Evolutionary conservation across 2,329 filamentous ascomycete species (phyloP).

Genomic region (Pseudogymnoascus sp.): DNA sequence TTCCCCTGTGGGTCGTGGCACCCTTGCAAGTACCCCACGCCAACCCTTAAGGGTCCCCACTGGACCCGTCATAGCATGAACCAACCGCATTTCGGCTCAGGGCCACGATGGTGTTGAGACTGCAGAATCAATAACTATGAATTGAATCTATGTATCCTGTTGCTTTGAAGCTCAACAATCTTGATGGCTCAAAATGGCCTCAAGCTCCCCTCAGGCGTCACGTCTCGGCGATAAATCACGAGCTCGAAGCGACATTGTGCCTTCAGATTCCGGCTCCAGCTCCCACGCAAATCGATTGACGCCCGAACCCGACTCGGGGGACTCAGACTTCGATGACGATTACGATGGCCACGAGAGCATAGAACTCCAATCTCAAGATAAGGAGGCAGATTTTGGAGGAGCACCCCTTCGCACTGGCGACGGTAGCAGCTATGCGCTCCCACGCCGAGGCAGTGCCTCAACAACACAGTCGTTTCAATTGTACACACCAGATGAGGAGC

Average conservation of each 20-base stretch:
- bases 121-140: not conserved
- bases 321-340: constrained; percentile 17
- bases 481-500: constrained; percentile 64
- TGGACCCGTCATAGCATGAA: not conserved
- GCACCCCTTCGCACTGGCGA: not conserved
- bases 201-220: not conserved
- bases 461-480: constrained; percentile 40
- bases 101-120: not conserved
- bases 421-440: not conserved
- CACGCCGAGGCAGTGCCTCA: constrained; percentile 23
- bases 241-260: not conserved
- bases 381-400: not conserved
- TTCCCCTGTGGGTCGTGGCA: not conserved
- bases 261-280: constrained; percentile 14
- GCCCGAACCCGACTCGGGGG: constrained; percentile 23
- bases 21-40: constrained; percentile 1
- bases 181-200: not conserved
- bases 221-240: not conserved
- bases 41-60: constrained; percentile 1
- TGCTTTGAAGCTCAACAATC: not conserved
- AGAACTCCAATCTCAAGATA: constrained; percentile 2
- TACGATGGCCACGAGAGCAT: constrained; percentile 12
- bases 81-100: not conserved
- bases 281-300: constrained; percentile 18
- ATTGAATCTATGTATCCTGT: not conserved